Percentiles rank a stretch among this genome's conserved stretches.
Evolutionary conservation across 2,329 filamentous ascomycete species (phyloP).

Genomic region (Cadophora sp.): DNA sequence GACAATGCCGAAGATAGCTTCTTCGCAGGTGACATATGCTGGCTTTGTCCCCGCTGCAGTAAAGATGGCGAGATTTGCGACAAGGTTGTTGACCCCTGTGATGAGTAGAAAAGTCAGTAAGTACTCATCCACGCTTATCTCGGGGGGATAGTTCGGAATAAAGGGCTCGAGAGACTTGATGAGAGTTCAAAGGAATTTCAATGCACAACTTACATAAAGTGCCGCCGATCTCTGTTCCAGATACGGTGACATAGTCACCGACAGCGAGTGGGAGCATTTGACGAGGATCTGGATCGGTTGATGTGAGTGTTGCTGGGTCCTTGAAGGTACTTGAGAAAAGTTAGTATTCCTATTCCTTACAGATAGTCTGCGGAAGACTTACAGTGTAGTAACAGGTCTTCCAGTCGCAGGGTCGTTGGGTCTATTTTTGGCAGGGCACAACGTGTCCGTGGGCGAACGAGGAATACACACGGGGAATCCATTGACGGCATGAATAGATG

Average conservation of each 20-base stretch:
- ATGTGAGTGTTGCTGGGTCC: slow-evolving; percentile 23
- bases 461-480: slow-evolving; percentile 62
- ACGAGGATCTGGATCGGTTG: slow-evolving; percentile 46
- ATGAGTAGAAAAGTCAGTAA: too few species aligned
- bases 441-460: slow-evolving; percentile 47
- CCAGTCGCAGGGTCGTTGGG: slow-evolving; percentile 3
- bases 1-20: slow-evolving; percentile 50
- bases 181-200: too few species aligned
- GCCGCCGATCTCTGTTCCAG: slow-evolving; percentile 44
- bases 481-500: slow-evolving; percentile 55
- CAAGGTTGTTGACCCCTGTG: slow-evolving; percentile 46
- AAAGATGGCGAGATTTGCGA: slow-evolving; percentile 49
- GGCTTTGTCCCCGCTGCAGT: slow-evolving; percentile 43
- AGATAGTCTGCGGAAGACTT: slow-evolving; percentile 20
- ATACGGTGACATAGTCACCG: slow-evolving; percentile 51
- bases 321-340: slow-evolving; percentile 23
- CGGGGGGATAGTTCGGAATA: too few species aligned
- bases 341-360: background rate
- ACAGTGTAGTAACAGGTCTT: background rate
- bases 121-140: too few species aligned
- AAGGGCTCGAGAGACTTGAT: too few species aligned
- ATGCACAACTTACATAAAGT: slow-evolving; percentile 38
- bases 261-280: slow-evolving; percentile 50
- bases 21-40: slow-evolving; percentile 51
- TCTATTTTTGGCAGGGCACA: slow-evolving; percentile 50